These are phyloP conservation scores for Mayamaea pseudoterrestris DNA, from an alignment of 108 stramenopile genomes.

Conservation along the genomic window DNA sequence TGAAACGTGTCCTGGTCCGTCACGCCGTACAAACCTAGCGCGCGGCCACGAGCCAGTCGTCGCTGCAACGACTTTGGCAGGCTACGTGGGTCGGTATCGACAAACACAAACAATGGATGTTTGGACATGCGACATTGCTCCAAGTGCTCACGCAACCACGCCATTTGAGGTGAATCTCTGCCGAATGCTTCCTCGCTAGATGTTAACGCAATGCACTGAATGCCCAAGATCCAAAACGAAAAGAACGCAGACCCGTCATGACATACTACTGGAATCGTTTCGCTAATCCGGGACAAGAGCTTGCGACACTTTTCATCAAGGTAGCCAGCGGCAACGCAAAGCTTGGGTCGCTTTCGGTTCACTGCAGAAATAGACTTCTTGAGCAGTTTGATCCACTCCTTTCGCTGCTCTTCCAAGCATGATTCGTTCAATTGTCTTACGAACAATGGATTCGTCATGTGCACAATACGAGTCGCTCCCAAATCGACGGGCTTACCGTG, in stretches of 20 bases:
- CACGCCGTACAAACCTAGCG: no score
- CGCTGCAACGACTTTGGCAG: slow-evolving; percentile 24
- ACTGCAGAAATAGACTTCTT: slow-evolving; percentile 56
- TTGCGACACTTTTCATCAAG: slow-evolving; percentile 44
- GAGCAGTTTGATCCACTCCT: slow-evolving; percentile 40
- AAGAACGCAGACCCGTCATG: slow-evolving; percentile 46
- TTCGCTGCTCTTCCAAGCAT: slow-evolving; percentile 27
- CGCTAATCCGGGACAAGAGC: slow-evolving; percentile 58
- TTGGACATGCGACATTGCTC: slow-evolving; percentile 70
- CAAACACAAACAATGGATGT: slow-evolving; percentile 55
- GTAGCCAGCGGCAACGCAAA: slow-evolving; percentile 51
- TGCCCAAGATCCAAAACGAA: slow-evolving; percentile 63
- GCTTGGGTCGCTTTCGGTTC: slow-evolving; percentile 64
- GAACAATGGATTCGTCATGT: slow-evolving; percentile 54
- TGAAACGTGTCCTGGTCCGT: no score
- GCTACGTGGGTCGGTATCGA: slow-evolving; percentile 48
- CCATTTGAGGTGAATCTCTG: slow-evolving; percentile 21
- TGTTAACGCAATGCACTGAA: slow-evolving; percentile 39
- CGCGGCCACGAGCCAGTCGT: slow-evolving; percentile 45
- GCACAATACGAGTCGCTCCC: slow-evolving; percentile 33
- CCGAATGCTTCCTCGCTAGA: neutral
- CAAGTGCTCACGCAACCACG: slow-evolving; percentile 65
- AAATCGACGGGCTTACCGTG: slow-evolving; percentile 23
- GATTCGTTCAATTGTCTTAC: slow-evolving; percentile 7
- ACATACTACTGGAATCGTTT: slow-evolving; percentile 65